phyloP scores from a whole-genome alignment of 2,329 filamentous ascomycete species.

The Ramularia endophylla region DNA sequence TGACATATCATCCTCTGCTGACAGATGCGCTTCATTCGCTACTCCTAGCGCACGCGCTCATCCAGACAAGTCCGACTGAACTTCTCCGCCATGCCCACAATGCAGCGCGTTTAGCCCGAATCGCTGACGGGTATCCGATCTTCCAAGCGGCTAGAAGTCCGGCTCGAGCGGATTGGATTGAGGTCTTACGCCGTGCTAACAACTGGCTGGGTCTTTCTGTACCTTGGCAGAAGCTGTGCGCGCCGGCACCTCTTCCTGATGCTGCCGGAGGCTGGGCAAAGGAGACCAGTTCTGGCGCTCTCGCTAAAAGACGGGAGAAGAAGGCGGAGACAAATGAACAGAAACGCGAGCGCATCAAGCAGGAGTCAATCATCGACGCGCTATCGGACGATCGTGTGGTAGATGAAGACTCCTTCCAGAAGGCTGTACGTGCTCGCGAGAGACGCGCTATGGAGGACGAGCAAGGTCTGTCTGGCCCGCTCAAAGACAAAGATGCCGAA shows the following conservation, averaged over 20 bases:
- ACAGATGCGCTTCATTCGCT: conserved; percentile 73
- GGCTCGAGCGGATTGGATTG: conserved; percentile 72
- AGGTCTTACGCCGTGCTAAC: conserved; percentile 60
- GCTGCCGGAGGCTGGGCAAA: conserved; percentile 30
- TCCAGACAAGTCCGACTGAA: conserved; percentile 73
- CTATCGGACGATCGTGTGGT: conserved; percentile 62
- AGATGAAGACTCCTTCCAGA: conserved; percentile 60
- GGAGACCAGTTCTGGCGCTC: conserved; percentile 17
- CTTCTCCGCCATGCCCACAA: conserved; percentile 75
- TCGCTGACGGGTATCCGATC: conserved; percentile 74
- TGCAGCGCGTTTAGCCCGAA: conserved; percentile 66
- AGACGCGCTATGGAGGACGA: conserved; percentile 53
- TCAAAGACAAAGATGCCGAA: conserved; percentile 24
- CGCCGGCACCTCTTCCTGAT: conserved; percentile 39
- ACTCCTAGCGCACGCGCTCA: conserved; percentile 69
- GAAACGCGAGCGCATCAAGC: conserved; percentile 54
- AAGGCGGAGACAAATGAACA: conserved; percentile 45
- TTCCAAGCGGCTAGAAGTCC: conserved; percentile 68
- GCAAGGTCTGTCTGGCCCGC: conserved; percentile 32
- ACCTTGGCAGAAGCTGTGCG: conserved; percentile 67
- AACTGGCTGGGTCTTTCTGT: conserved; percentile 63
- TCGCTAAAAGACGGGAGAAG: conserved; percentile 18
- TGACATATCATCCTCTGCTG: conserved; percentile 76
- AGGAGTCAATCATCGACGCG: conserved; percentile 62
- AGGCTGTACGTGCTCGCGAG: conserved; percentile 57